Evolutionary conservation across 2,329 filamentous ascomycete genomes (phyloP).

Genomic region (Chaetomiaceae sp.): DNA sequence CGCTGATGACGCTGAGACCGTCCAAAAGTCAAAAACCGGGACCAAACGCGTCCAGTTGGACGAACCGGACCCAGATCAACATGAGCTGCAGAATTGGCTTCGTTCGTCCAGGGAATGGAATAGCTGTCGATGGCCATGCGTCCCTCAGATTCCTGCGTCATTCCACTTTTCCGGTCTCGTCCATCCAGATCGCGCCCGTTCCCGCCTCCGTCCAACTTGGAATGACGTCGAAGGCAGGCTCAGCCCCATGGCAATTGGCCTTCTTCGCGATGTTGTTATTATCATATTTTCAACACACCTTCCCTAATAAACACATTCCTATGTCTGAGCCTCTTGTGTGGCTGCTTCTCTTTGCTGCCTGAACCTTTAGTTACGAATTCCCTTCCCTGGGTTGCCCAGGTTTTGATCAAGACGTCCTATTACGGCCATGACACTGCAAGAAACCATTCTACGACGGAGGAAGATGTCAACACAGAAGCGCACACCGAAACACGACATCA

Average conservation of each 20-base stretch:
- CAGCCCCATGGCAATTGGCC: not conserved
- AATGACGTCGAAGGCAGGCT: not conserved
- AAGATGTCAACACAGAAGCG: not conserved
- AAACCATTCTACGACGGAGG: not conserved
- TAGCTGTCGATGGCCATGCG: not conserved
- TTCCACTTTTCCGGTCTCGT: not conserved
- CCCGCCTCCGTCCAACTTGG: not conserved
- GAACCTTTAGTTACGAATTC: not conserved
- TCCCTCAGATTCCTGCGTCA: not conserved
- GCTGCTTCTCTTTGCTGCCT: no score
- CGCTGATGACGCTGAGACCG: no score
- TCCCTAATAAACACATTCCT: no score
- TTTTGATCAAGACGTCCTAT: not conserved
- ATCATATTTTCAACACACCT: no score
- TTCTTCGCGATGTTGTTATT: no score
- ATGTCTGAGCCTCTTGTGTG: no score
- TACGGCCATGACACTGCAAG: slow-evolving; percentile 8
- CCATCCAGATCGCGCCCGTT: not conserved
- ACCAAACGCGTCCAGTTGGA: no score
- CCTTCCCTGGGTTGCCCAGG: not conserved
- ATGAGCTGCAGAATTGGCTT: no score
- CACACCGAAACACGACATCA: slow-evolving; percentile 16
- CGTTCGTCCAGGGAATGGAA: no score
- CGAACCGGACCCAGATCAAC: no score
- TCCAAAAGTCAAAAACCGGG: no score